Conservation (phyloP, 352 stramenopile species). For the Phytopythium ostracodes region DNA sequence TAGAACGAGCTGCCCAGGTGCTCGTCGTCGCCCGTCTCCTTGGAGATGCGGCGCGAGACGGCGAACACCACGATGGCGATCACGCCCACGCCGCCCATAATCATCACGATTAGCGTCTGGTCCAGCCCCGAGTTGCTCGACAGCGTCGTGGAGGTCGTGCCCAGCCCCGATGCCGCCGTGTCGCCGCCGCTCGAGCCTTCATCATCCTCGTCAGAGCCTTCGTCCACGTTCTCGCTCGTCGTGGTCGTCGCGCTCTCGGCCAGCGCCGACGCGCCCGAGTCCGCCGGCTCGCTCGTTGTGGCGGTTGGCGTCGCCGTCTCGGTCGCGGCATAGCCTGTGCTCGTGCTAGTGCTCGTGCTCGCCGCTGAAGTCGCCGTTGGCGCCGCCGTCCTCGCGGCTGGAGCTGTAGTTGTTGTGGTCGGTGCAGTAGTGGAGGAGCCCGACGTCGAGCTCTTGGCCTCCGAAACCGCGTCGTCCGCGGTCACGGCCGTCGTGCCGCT, state of each 20-base stretch:
- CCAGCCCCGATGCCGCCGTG: slow-evolving; percentile 11
- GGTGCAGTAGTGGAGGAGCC: background rate
- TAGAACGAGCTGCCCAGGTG: slow-evolving; percentile 17
- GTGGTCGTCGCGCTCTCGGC: slow-evolving; percentile 1
- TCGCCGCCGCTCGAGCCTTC: slow-evolving; percentile 4
- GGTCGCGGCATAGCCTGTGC: background rate
- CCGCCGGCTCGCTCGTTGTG: background rate
- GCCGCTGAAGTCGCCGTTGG: background rate
- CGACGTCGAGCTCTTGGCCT: background rate
- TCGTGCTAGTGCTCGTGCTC: background rate
- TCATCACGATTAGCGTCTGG: slow-evolving; percentile 49
- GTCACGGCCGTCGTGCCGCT: background rate
- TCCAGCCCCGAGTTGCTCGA: slow-evolving; percentile 27
- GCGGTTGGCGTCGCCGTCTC: background rate
- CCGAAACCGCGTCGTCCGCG: slow-evolving; percentile 1
- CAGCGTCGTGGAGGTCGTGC: slow-evolving; percentile 8
- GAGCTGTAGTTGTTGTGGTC: background rate
- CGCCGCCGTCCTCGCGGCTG: background rate
- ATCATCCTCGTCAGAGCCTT: background rate
- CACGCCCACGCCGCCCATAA: slow-evolving; percentile 46
- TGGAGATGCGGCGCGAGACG: slow-evolving; percentile 49
- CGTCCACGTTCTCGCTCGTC: background rate
- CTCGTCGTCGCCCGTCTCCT: slow-evolving; percentile 42
- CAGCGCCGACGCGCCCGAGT: background rate
- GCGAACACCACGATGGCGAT: slow-evolving; percentile 49